Conservation (phyloP, 208 protist genomes). For the Crithidia mellificae region DNA sequence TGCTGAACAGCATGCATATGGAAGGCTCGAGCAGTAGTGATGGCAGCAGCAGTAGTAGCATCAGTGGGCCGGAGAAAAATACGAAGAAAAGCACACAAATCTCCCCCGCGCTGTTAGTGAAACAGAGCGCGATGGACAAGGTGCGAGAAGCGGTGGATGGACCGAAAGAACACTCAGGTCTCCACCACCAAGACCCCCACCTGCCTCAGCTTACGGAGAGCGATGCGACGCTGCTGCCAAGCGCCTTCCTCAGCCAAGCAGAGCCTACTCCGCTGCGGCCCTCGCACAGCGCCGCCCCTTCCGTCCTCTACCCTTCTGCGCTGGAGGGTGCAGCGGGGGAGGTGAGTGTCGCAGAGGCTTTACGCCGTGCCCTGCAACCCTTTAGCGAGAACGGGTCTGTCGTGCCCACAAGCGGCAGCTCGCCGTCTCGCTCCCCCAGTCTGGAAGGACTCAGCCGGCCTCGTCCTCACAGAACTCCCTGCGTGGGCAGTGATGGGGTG, state of each 20-base stretch:
- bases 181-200: no score
- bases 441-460: neutral
- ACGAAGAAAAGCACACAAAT: neutral
- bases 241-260: constrained; percentile 4
- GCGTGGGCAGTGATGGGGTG: neutral
- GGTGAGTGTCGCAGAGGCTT: neutral
- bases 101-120: constrained; percentile 4
- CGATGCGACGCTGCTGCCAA: constrained; percentile 1
- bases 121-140: neutral
- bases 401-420: neutral
- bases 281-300: neutral
- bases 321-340: constrained; percentile 2
- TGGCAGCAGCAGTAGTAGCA: no score
- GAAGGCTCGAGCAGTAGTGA: no score
- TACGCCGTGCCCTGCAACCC: neutral
- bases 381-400: neutral
- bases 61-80: no score
- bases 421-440: neutral
- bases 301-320: constrained; percentile 12
- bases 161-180: no score
- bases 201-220: no score
- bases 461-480: neutral
- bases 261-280: constrained; percentile 6
- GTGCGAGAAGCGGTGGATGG: neutral
- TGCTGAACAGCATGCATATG: no score